Evolutionary conservation across 2,329 filamentous ascomycete species (phyloP).

Genomic region (Akanthomyces lecanii): DNA sequence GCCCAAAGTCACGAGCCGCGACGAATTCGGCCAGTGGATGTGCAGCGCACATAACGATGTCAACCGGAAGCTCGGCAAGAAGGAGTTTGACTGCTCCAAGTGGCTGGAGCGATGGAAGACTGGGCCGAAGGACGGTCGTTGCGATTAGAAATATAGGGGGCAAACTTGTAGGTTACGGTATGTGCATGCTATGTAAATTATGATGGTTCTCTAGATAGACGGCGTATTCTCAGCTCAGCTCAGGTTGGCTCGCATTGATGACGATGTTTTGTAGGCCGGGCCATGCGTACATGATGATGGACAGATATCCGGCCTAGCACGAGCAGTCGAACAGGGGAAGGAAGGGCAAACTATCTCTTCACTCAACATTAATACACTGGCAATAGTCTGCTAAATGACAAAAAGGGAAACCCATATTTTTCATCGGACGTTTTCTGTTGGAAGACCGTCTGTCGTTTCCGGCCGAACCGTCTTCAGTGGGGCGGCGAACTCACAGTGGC

Average conservation of each 20-base stretch:
- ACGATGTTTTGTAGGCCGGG: neutral
- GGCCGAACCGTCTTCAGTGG: constrained; percentile 9
- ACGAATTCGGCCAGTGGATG: constrained; percentile 77
- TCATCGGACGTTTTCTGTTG: neutral
- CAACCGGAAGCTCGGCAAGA: constrained; percentile 86
- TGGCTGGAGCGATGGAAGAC: constrained; percentile 97
- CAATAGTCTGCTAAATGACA: neutral
- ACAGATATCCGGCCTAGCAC: neutral
- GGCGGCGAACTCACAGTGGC: neutral
- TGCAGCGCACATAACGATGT: constrained; percentile 86
- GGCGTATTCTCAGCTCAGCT: constrained; percentile 1
- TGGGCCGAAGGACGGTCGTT: constrained; percentile 71
- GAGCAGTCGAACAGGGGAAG: neutral
- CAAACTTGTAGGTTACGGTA: neutral
- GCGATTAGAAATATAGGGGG: constrained; percentile 39
- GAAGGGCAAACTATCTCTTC: neutral
- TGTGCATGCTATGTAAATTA: constrained; percentile 4
- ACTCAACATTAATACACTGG: neutral
- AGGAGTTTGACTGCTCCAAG: constrained; percentile 77
- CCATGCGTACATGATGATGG: neutral
- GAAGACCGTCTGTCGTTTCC: neutral
- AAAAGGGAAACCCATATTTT: neutral
- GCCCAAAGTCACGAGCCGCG: constrained; percentile 54
- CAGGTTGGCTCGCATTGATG: neutral
- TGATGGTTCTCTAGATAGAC: neutral